Base-by-base conservation (phyloP, 1,284 basidiomycete genomes). In the Cutaneotrichosporon sp. region DNA sequence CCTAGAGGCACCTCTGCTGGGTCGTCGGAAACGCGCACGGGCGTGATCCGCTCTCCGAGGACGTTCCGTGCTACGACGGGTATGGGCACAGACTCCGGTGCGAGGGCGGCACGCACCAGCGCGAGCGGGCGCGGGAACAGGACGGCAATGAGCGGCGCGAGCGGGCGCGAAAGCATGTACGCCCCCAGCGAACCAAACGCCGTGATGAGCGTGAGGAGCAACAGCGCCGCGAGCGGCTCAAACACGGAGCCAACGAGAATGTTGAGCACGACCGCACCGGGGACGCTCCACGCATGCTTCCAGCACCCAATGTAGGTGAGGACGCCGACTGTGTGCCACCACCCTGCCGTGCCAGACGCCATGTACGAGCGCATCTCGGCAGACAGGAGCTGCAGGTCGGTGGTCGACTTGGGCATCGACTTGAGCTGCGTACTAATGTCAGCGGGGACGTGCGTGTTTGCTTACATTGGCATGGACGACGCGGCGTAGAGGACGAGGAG, bases 201-300 rank as follows among this genome's bases (percentile, higher is more conserved):
- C 3, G 90, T 94, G 65, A 93, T 83, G 30, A 84, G 60, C 0
- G 89, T 88, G 55, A 92, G 80, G 55, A 91, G 77, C 46, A 87
- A 62, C 10, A 90, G 86, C 18, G 90, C 90, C 53, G 84, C 80
- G 23, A 84, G 74, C 5, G 90, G 88, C 17, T 87, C 85, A 67
- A 92, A 86, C 4, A 93, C 75, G 12, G 88, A 88, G 36, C 90
- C 90, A 12, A 87, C 85, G n/a, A 92, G 79, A 35, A 92, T 88
- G 71, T 93, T 93, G 88, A 90, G 85, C 51, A 93, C 80, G 49
- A 92, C 89, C 57, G 88, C 90, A 5, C 90, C 90, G 4, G 90
- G 90, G 46, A 94, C 82, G 56, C 88, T 91, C 90, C 90, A 94
- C 8, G 90, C 89, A 70, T 94, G 90, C 75, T 91, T 93, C 89